These are phyloP conservation scores for Emericellopsis cladophorae DNA, from an alignment of 2,329 filamentous ascomycete genomes.

Conservation along the genomic window DNA sequence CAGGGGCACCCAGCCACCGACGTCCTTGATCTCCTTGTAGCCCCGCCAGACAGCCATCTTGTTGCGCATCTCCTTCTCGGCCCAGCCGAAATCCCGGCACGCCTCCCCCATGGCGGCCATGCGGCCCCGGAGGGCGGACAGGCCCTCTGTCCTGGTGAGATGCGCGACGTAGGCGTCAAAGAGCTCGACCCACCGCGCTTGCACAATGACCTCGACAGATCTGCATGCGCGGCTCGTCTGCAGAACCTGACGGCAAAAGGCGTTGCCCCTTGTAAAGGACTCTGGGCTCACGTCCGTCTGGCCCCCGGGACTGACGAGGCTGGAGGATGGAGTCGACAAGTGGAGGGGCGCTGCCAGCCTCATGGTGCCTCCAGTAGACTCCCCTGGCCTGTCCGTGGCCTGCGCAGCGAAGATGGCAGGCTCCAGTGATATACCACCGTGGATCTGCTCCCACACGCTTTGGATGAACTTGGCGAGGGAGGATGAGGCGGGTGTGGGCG, in stretches of 20 bases:
- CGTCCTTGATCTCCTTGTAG: slow-evolving; percentile 45
- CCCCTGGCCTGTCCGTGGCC: slow-evolving; percentile 7
- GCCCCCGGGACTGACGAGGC: not conserved
- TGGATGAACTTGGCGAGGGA: slow-evolving; percentile 17
- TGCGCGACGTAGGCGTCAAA: slow-evolving; percentile 36
- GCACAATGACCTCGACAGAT: slow-evolving; percentile 46
- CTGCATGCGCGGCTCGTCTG: slow-evolving; percentile 36
- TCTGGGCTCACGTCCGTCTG: not conserved
- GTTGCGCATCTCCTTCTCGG: slow-evolving; percentile 44
- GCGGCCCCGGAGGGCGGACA: slow-evolving; percentile 32
- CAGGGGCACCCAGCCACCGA: slow-evolving; percentile 40
- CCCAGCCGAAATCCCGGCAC: slow-evolving; percentile 39
- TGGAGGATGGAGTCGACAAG: too few species aligned
- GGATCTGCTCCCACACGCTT: slow-evolving; percentile 20
- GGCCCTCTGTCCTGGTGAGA: slow-evolving; percentile 22
- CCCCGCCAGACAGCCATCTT: slow-evolving; percentile 37
- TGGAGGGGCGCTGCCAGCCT: too few species aligned
- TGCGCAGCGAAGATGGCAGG: slow-evolving; percentile 15
- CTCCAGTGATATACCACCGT: slow-evolving; percentile 14
- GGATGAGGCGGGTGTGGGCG: too few species aligned
- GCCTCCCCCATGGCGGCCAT: slow-evolving; percentile 39
- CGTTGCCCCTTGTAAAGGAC: slow-evolving; percentile 16
- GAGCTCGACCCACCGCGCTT: slow-evolving; percentile 42
- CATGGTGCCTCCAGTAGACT: not conserved
- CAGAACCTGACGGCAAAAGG: slow-evolving; percentile 17